Evolutionary conservation across 352 stramenopile species (phyloP).

Genomic region (Phytopythium helicoides): DNA sequence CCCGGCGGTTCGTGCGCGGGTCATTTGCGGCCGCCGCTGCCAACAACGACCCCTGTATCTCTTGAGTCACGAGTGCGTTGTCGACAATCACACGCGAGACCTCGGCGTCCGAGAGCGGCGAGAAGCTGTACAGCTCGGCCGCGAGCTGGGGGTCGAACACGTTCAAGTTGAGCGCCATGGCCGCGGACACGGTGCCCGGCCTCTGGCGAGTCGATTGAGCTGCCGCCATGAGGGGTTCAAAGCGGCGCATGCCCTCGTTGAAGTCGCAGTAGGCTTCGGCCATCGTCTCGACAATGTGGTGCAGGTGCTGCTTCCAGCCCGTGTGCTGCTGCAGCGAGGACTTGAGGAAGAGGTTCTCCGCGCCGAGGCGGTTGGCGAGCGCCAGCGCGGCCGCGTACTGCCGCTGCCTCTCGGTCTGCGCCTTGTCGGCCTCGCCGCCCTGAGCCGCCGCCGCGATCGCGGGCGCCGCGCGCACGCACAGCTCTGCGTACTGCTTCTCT

Average conservation of each 20-base stretch:
- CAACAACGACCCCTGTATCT: neutral
- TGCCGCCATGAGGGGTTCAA: too few relatives aligned
- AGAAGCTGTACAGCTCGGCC: constrained; percentile 32
- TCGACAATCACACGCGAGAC: constrained; percentile 35
- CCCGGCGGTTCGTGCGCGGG: neutral
- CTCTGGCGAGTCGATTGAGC: neutral
- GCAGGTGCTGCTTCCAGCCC: constrained; percentile 23
- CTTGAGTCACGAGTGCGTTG: constrained; percentile 16
- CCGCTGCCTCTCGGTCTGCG: too few relatives aligned
- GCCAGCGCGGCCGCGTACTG: neutral
- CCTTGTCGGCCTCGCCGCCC: neutral
- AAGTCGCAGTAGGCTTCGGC: neutral
- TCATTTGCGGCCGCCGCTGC: neutral
- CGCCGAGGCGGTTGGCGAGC: constrained; percentile 17
- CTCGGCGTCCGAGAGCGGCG: constrained; percentile 21
- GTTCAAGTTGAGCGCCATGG: constrained; percentile 1
- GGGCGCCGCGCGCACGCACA: constrained; percentile 12
- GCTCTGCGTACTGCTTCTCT: constrained; percentile 20
- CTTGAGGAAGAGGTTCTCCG: constrained; percentile 29
- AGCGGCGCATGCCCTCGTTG: neutral
- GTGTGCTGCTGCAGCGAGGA: constrained; percentile 19
- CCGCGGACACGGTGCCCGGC: neutral
- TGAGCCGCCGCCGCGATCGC: constrained; percentile 2
- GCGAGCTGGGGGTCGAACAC: constrained; percentile 9
- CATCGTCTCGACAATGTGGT: constrained; percentile 13